A percentile compares a stretch with the other conserved stretches of the same genome.
phyloP scores from a whole-genome alignment of 108 stramenopile genomes.

The Stephanodiscus minutulus region DNA sequence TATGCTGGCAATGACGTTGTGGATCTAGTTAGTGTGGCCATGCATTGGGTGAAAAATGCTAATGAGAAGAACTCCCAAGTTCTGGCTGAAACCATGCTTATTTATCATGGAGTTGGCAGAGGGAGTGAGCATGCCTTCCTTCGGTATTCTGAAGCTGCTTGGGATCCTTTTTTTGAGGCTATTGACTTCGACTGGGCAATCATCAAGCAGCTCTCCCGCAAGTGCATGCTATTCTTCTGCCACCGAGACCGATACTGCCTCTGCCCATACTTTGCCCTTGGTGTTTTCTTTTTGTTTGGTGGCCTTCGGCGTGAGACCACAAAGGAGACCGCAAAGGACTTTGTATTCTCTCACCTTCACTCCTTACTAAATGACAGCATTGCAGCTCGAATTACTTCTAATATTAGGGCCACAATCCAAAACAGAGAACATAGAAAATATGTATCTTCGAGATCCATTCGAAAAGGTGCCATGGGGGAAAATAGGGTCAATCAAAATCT shows the following conservation, averaged over 20 bases:
- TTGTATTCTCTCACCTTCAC: conserved; percentile 5
- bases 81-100: neutral
- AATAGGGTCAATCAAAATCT: conserved; percentile 7
- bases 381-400: conserved; percentile 1
- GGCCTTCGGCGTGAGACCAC: conserved; percentile 11
- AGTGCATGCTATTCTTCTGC: conserved; percentile 13
- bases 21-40: too few relatives aligned
- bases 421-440: neutral
- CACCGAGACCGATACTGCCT: conserved; percentile 1
- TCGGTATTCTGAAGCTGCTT: conserved; percentile 1
- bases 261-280: conserved; percentile 22
- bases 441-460: neutral
- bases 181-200: conserved; percentile 19
- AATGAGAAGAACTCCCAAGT: neutral
- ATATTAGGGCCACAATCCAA: conserved; percentile 1
- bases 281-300: conserved; percentile 9
- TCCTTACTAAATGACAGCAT: conserved; percentile 4
- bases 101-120: conserved; percentile 4
- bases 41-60: neutral
- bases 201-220: conserved; percentile 1
- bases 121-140: conserved; percentile 19
- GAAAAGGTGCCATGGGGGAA: conserved; percentile 12
- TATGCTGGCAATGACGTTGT: too few relatives aligned
- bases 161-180: conserved; percentile 12
- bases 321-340: conserved; percentile 1